Conservation (phyloP, 352 stramenopile genomes). For the Phytopythium ostracodes region DNA sequence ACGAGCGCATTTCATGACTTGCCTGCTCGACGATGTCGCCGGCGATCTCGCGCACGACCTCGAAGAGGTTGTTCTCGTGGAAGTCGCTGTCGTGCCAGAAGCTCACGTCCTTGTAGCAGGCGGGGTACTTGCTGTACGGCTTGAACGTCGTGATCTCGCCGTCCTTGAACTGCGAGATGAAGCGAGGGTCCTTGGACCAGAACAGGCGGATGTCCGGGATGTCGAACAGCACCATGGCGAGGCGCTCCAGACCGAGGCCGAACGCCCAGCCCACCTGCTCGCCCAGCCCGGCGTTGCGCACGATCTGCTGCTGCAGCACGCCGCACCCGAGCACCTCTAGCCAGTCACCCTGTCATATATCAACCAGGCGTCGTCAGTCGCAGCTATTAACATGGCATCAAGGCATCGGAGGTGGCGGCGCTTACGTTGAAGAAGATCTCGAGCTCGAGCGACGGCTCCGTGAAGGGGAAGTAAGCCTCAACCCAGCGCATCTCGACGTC, state of each 20-base stretch:
- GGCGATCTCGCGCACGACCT: conserved; percentile 94
- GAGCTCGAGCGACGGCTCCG: conserved; percentile 96
- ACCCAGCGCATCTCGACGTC: conserved; percentile 97
- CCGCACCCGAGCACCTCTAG: conserved; percentile 98
- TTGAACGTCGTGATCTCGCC: conserved; percentile 96
- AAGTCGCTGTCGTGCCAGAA: conserved; percentile 94
- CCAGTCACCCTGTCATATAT: conserved; percentile 86
- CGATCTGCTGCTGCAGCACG: conserved; percentile 94
- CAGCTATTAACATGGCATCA: neutral
- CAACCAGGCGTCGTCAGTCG: neutral
- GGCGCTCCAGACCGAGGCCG: conserved; percentile 96
- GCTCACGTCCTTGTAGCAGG: conserved; percentile 98
- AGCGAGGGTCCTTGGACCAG: conserved; percentile 95
- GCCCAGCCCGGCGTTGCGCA: conserved; percentile 84
- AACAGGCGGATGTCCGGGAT: conserved; percentile 99
- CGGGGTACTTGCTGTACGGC: conserved; percentile 98
- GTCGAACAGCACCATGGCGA: conserved; percentile 99
- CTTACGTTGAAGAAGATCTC: conserved; percentile 96
- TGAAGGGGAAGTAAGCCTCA: conserved; percentile 99
- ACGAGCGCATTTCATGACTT: neutral
- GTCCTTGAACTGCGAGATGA: conserved; percentile 91
- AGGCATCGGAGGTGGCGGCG: neutral
- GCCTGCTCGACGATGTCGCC: conserved; percentile 97
- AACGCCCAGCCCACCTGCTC: conserved; percentile 96
- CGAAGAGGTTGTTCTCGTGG: conserved; percentile 97